Conservation (phyloP, 1,139 yeast species). For the Diutina catenulata region DNA sequence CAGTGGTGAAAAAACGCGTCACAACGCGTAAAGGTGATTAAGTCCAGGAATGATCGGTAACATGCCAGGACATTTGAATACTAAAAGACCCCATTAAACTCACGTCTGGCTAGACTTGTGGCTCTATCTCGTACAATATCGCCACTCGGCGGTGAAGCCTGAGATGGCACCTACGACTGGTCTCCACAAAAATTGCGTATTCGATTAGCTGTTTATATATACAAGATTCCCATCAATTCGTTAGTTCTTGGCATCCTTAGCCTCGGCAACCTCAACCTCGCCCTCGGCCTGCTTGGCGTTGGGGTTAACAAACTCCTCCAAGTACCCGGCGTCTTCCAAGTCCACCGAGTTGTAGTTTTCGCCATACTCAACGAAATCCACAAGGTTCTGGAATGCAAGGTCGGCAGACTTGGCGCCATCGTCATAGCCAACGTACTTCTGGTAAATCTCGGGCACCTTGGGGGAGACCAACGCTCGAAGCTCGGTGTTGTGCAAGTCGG, state of each 20-base stretch:
- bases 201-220: too few relatives aligned
- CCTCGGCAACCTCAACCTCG: neutral
- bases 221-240: too few relatives aligned
- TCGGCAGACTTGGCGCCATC: constrained; percentile 69
- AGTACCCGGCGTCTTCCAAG: constrained; percentile 24
- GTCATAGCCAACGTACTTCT: constrained; percentile 54
- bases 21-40: too few relatives aligned
- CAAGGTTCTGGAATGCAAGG: constrained; percentile 59
- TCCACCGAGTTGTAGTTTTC: constrained; percentile 29
- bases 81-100: too few relatives aligned
- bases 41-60: too few relatives aligned
- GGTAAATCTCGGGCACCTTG: constrained; percentile 58
- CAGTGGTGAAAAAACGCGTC: too few relatives aligned
- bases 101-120: too few relatives aligned
- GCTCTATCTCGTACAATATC: too few relatives aligned
- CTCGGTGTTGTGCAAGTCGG: constrained; percentile 25
- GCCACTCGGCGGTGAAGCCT: too few relatives aligned
- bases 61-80: too few relatives aligned
- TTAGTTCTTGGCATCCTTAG: neutral
- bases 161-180: too few relatives aligned
- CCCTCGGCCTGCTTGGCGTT: neutral
- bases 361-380: constrained; percentile 70
- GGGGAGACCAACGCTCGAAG: constrained; percentile 67
- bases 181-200: too few relatives aligned
- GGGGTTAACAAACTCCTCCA: constrained; percentile 17